Conservation (phyloP, 108 stramenopile genomes). For the Epipyxis sp. region DNA sequence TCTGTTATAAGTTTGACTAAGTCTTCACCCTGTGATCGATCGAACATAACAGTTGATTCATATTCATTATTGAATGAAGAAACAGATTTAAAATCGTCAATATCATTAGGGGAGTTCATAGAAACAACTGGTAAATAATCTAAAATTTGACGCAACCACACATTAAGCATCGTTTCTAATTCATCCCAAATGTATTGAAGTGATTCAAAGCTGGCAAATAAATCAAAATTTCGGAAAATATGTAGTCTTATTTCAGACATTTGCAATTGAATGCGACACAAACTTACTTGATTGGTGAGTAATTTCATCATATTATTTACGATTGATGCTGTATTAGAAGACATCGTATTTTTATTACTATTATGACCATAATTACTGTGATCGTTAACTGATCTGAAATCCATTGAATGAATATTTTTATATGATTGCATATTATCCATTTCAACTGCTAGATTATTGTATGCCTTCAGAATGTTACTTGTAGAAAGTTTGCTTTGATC, state of each 20-base stretch:
- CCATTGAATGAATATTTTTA: no score
- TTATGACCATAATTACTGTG: no score
- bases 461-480: no score
- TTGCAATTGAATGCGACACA: background rate
- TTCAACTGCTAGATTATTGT: no score
- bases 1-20: background rate
- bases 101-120: background rate
- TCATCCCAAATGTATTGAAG: background rate
- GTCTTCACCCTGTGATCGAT: background rate
- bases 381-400: no score
- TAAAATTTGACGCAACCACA: background rate
- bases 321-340: no score
- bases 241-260: background rate
- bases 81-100: background rate
- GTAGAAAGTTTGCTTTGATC: no score
- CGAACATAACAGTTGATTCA: background rate
- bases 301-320: background rate
- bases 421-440: no score
- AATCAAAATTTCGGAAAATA: background rate
- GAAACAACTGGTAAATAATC: background rate
- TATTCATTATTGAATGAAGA: background rate
- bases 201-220: background rate
- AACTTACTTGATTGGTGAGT: background rate
- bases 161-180: no score
- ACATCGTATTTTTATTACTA: no score